Base-by-base conservation (phyloP, 352 stramenopile species). In the Globisporangium okanoganense region DNA sequence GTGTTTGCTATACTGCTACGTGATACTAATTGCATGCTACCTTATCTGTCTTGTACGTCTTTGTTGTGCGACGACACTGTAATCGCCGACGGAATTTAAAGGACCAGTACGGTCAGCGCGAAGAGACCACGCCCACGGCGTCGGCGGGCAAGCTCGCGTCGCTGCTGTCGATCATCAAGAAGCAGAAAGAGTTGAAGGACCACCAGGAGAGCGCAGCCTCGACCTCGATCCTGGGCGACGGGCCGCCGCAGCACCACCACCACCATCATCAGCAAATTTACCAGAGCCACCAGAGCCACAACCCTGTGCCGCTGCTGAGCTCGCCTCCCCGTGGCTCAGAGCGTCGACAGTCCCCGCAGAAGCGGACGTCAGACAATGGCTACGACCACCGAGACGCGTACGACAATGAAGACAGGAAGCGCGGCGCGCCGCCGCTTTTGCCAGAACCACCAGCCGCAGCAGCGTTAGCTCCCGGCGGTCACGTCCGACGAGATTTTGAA, bases 111-210 rank as follows among this genome's bases (percentile, higher is more conserved):
- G 48, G 27, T 5, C 43, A 57, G 16, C 52, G 43, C 8, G 43
- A 57, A 50, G 78, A 79, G 60, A 53, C 64, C 3, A 78, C 77
- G 24, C 65, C 75, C 5, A 76, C 66, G 24, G 60, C 75, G 0
- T 85, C 75, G 3, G 55, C 75, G 7, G 78, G 79, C 36, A 87
- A 88, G 25, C 61, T 95, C 27, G 81, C 85, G 8, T 93, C 83
- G 36, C 64, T 95, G 44, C 56, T 95, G 35, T 91, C 82, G 10
- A 90, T 92, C 40, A 79, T 94, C 64, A 94, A 94, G 70, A 87
- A 92, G 50, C 83, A 89, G 54, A 92, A 92, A 44, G 81, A 86
- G 38, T 61, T 78, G 35, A 70, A 76, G 18, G 64, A 80, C 27
- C 60, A 66, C 51, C 24, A 70, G 18, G 14, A 65, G 14, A 56